Conservation (phyloP, 257 asterid genomes). For the Phtheirospermum japonicum region DNA sequence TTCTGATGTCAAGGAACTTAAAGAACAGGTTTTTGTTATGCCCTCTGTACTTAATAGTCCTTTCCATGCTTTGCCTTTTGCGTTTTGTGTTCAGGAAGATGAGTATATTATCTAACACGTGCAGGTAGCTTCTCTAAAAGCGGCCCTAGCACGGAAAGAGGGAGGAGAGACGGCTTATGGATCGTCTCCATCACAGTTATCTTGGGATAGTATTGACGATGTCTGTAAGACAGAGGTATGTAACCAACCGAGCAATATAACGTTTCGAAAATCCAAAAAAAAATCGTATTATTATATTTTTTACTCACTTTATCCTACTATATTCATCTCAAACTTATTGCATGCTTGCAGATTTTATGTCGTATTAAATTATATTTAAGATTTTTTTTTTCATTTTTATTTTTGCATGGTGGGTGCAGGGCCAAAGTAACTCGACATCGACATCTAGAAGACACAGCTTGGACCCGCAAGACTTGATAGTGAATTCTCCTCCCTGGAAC, state of each 20-base stretch:
- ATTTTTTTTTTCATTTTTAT: conserved; percentile 25
- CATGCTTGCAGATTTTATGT: no score
- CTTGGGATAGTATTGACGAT: conserved; percentile 31
- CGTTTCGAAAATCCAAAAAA: not conserved
- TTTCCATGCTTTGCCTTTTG: conserved; percentile 7
- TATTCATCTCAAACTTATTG: no score
- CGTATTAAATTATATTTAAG: no score
- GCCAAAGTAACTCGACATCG: conserved; percentile 35
- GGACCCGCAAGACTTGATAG: conserved; percentile 47
- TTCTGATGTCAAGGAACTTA: conserved; percentile 3
- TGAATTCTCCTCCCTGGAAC: conserved; percentile 47
- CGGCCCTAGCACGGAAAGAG: conserved; percentile 66
- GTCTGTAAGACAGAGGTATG: conserved; percentile 33
- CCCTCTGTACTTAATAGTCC: not conserved
- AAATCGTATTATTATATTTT: no score
- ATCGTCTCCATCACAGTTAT: conserved; percentile 48
- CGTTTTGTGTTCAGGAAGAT: not conserved
- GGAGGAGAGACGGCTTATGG: conserved; percentile 38
- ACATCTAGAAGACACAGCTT: conserved; percentile 55
- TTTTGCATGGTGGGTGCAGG: conserved; percentile 28
- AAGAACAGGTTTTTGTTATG: conserved; percentile 7
- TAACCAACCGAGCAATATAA: not conserved
- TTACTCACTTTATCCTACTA: no score
- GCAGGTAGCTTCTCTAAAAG: conserved; percentile 73
- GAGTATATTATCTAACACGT: not conserved